These are phyloP conservation scores for Xylaria grammica DNA, from an alignment of 495 filamentous ascomycete genomes.

Conservation along the genomic window DNA sequence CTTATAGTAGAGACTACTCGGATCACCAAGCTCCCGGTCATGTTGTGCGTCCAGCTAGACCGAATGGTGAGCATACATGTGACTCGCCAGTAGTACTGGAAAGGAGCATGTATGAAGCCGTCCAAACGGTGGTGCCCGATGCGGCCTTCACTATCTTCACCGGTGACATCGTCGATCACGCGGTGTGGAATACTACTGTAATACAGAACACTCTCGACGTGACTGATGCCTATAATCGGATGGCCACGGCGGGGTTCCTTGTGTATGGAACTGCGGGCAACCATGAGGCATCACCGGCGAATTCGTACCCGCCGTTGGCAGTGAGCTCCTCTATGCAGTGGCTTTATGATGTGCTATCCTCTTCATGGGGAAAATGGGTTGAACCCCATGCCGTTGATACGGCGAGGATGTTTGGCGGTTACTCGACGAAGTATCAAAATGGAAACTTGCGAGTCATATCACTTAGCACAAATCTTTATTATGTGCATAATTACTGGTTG, in stretches of 20 bases:
- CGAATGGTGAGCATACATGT: constrained; percentile 54
- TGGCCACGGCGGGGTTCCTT: constrained; percentile 40
- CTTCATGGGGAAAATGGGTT: constrained; percentile 54
- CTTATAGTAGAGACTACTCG: constrained; percentile 41
- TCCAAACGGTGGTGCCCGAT: constrained; percentile 45
- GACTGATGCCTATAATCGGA: constrained; percentile 50
- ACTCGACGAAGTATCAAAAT: constrained; percentile 50
- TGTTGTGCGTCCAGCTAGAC: constrained; percentile 50
- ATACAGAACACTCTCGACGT: constrained; percentile 49
- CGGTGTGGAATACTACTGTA: constrained; percentile 47
- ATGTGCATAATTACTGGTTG: constrained; percentile 59
- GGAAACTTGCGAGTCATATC: constrained; percentile 60
- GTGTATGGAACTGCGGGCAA: constrained; percentile 61
- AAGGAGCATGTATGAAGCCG: constrained; percentile 58
- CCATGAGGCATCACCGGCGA: constrained; percentile 60
- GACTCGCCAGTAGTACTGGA: constrained; percentile 57
- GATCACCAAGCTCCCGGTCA: constrained; percentile 48
- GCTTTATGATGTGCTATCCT: constrained; percentile 56
- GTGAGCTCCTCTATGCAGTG: constrained; percentile 47
- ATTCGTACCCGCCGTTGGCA: constrained; percentile 52
- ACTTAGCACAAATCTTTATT: constrained; percentile 64
- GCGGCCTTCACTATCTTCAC: constrained; percentile 53
- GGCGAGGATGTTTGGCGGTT: constrained; percentile 51
- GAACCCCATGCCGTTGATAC: constrained; percentile 40
- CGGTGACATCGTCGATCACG: constrained; percentile 56